Evolutionary conservation across 176 grass and related monocot species (phyloP).

Genomic region (Oryza punctata): DNA sequence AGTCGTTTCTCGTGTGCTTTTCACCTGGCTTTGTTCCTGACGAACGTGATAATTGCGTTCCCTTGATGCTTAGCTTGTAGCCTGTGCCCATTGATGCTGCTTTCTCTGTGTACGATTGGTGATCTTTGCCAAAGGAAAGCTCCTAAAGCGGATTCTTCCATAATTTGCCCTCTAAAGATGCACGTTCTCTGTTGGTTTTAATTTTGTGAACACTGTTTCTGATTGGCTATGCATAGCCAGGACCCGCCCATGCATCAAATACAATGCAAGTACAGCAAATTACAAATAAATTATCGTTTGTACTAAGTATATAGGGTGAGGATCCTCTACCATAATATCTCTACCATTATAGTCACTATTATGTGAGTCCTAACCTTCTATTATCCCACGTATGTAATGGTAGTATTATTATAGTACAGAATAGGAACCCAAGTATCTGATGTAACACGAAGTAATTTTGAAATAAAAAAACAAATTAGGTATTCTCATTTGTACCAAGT

Average conservation of each 20-base stretch:
- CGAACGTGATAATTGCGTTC: conserved; percentile 13
- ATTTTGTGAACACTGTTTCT: background rate
- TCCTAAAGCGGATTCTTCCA: conserved; percentile 37
- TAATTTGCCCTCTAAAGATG: background rate
- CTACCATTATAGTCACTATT: too few species aligned
- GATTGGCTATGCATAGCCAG: background rate
- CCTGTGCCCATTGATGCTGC: background rate
- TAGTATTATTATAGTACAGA: too few species aligned
- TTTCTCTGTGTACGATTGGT: conserved; percentile 8
- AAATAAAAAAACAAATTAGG: background rate
- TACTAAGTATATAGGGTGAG: too few species aligned
- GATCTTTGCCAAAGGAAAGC: conserved; percentile 35
- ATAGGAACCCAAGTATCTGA: background rate
- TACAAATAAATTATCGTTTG: background rate
- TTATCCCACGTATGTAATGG: too few species aligned
- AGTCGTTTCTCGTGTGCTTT: background rate
- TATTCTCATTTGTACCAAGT: background rate
- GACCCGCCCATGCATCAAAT: background rate
- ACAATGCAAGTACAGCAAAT: background rate
- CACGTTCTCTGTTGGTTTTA: background rate
- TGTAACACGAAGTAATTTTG: background rate
- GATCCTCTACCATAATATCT: too few species aligned
- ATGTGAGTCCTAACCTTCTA: too few species aligned
- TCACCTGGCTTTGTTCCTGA: conserved; percentile 19
- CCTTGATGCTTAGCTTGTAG: conserved; percentile 32